A percentile compares a stretch with the other conserved stretches of the same genome.
Evolutionary conservation across 2,329 filamentous ascomycete species (phyloP).

Genomic region (Claviceps fusiformis): DNA sequence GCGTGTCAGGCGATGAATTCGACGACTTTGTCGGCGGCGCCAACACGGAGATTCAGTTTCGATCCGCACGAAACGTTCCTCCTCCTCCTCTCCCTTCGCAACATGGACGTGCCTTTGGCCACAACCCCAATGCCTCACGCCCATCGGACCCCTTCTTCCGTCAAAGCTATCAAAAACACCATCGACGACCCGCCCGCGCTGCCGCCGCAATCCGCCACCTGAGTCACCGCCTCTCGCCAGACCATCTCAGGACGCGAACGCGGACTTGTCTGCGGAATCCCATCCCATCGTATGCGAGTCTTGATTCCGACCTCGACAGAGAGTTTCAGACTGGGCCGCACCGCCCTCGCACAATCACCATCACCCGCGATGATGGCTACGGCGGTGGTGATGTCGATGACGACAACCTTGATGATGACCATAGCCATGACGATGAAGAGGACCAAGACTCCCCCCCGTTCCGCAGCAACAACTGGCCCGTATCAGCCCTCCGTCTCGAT

Average conservation of each 20-base stretch:
- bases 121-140: neutral
- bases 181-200: slow-evolving; percentile 9
- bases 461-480: neutral
- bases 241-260: neutral
- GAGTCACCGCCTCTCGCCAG: slow-evolving; percentile 13
- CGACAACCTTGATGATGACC: neutral
- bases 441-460: neutral
- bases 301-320: slow-evolving; percentile 14
- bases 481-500: neutral
- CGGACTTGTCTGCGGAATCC: slow-evolving; percentile 11
- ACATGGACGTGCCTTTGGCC: neutral
- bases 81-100: neutral
- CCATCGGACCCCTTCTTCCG: slow-evolving; percentile 5
- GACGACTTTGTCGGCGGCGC: slow-evolving; percentile 4
- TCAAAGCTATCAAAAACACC: slow-evolving; percentile 10
- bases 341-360: neutral
- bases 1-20: slow-evolving; percentile 13
- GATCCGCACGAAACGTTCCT: neutral
- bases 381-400: neutral
- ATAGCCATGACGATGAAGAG: neutral
- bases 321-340: neutral
- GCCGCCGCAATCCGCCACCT: slow-evolving; percentile 14
- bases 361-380: neutral
- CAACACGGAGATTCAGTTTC: neutral
- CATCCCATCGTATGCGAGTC: slow-evolving; percentile 18